phyloP scores from a whole-genome alignment of 2,329 filamentous ascomycete genomes.

The Raffaelea albimanens region DNA sequence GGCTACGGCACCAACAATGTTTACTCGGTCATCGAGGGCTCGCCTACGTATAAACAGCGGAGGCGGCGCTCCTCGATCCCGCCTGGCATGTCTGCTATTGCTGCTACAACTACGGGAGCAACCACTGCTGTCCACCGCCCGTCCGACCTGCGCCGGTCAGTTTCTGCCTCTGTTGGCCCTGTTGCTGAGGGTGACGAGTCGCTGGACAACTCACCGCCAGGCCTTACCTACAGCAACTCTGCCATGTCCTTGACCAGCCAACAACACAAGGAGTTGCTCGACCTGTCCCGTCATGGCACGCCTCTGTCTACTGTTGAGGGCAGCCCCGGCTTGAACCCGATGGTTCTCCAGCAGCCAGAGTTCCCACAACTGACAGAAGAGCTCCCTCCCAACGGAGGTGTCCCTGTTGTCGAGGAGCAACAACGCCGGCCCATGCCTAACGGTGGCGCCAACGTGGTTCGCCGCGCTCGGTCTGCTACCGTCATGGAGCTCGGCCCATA shows the following conservation, averaged over 20 bases:
- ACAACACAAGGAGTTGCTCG: conserved; percentile 70
- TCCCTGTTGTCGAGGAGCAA: conserved; percentile 51
- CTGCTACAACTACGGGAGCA: conserved; percentile 43
- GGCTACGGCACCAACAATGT: conserved; percentile 68
- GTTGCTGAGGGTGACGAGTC: conserved; percentile 72
- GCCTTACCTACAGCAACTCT: conserved; percentile 62
- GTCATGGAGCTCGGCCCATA: conserved; percentile 96
- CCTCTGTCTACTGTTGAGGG: conserved; percentile 78
- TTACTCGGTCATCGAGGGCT: conserved; percentile 94
- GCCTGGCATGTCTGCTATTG: conserved; percentile 60
- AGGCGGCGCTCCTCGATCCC: conserved; percentile 89
- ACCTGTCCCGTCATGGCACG: conserved; percentile 85
- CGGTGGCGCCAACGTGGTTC: conserved; percentile 66
- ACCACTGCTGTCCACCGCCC: conserved; percentile 54
- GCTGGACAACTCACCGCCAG: conserved; percentile 69
- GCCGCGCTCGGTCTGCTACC: conserved; percentile 86
- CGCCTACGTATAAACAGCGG: conserved; percentile 96
- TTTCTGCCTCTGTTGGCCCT: conserved; percentile 78
- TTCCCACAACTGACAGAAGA: conserved; percentile 54
- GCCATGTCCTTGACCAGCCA: conserved; percentile 52
- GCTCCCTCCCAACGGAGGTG: conserved; percentile 26
- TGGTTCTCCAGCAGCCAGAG: conserved; percentile 57
- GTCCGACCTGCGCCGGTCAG: conserved; percentile 82
- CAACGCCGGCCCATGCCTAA: conserved; percentile 53
- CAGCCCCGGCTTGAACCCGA: conserved; percentile 63